These are phyloP conservation scores for Alternaria panax DNA, from an alignment of 2,329 filamentous ascomycete species.

Conservation along the genomic window DNA sequence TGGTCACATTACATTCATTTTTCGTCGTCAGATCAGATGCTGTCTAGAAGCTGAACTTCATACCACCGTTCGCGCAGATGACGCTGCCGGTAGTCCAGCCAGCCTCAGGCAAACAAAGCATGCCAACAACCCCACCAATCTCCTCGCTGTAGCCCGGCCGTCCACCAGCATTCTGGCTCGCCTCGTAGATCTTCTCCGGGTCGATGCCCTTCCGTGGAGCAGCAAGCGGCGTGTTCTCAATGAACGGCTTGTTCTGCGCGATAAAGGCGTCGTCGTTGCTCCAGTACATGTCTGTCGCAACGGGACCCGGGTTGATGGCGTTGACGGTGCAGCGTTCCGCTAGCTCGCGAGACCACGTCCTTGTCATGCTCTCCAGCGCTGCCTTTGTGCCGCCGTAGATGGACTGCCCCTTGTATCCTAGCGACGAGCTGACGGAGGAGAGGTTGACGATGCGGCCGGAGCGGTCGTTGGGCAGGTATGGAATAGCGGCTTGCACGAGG, in stretches of 20 bases:
- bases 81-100: conserved; percentile 82
- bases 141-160: conserved; percentile 70
- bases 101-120: conserved; percentile 76
- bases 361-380: conserved; percentile 72
- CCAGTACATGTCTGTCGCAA: conserved; percentile 69
- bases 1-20: not conserved
- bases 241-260: conserved; percentile 65
- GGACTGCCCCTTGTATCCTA: conserved; percentile 66
- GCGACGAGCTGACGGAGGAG: conserved; percentile 63
- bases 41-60: conserved; percentile 55
- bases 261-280: conserved; percentile 65
- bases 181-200: conserved; percentile 61
- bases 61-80: conserved; percentile 80
- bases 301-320: conserved; percentile 70
- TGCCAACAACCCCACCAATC: conserved; percentile 77
- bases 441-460: conserved; percentile 70
- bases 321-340: conserved; percentile 70
- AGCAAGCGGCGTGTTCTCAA: conserved; percentile 70
- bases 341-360: conserved; percentile 70
- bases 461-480: conserved; percentile 73
- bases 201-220: conserved; percentile 68
- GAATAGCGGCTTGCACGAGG: conserved; percentile 74
- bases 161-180: conserved; percentile 58
- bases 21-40: not conserved
- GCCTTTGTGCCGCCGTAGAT: conserved; percentile 73